These are phyloP conservation scores for Aspergillus fischeri DNA, from an alignment of 2,329 filamentous ascomycete genomes.

Conservation along the genomic window DNA sequence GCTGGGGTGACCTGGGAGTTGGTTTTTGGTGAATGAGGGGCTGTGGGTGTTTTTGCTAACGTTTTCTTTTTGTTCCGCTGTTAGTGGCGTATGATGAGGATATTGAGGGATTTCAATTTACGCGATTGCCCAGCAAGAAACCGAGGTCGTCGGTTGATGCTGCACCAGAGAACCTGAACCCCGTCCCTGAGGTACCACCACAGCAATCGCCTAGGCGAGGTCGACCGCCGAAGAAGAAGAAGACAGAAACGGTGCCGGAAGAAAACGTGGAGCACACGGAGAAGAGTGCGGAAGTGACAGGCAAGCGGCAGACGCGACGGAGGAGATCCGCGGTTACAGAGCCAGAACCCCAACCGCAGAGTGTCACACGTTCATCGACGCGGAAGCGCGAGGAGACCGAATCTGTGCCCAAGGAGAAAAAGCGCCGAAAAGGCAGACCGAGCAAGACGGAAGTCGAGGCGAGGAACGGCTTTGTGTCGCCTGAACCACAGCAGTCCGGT, in stretches of 20 bases:
- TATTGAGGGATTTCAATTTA: slow-evolving; percentile 73
- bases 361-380: slow-evolving; percentile 14
- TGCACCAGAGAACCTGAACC: slow-evolving; percentile 29
- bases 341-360: slow-evolving; percentile 12
- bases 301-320: slow-evolving; percentile 23
- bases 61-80: not conserved
- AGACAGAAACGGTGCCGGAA: slow-evolving; percentile 21
- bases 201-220: slow-evolving; percentile 33
- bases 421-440: slow-evolving; percentile 31
- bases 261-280: slow-evolving; percentile 13
- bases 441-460: slow-evolving; percentile 23
- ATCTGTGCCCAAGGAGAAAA: slow-evolving; percentile 29
- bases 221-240: slow-evolving; percentile 42
- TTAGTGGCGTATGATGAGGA: slow-evolving; percentile 61
- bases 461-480: slow-evolving; percentile 26
- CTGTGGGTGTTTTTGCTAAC: not conserved
- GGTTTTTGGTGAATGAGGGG: not conserved
- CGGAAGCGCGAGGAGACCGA: slow-evolving; percentile 26
- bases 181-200: slow-evolving; percentile 35
- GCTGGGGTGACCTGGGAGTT: not conserved
- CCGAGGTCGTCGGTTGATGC: slow-evolving; percentile 46
- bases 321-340: slow-evolving; percentile 16
- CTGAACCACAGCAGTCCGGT: slow-evolving; percentile 30
- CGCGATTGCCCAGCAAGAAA: slow-evolving; percentile 64
- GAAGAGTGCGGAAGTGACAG: slow-evolving; percentile 17